These are phyloP conservation scores for Kwoniella bestiolae DNA, from an alignment of 768 basidiomycete genomes.

Conservation along the genomic window DNA sequence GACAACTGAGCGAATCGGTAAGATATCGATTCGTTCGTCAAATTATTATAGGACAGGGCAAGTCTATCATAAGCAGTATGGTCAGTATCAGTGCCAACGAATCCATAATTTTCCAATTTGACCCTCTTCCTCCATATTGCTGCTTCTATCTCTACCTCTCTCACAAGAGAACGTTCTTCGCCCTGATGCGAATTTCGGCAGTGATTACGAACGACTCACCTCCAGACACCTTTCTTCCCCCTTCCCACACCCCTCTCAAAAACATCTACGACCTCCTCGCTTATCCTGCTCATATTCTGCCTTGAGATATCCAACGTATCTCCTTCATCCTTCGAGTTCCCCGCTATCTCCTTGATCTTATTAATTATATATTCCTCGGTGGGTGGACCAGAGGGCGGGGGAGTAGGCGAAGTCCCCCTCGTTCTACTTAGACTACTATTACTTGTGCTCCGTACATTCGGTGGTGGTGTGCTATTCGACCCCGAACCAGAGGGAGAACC, in stretches of 20 bases:
- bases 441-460: background rate
- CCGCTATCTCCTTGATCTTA: constrained; percentile 34
- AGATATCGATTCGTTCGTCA: constrained; percentile 64
- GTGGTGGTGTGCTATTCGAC: background rate
- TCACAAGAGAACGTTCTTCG: background rate
- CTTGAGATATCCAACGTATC: constrained; percentile 84
- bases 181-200: background rate
- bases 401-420: background rate
- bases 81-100: too few relatives aligned
- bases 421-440: background rate
- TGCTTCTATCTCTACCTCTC: too few relatives aligned
- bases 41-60: constrained; percentile 80
- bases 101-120: too few relatives aligned
- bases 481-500: background rate
- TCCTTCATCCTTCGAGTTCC: constrained; percentile 66
- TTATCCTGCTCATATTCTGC: constrained; percentile 75
- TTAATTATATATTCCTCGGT: constrained; percentile 27
- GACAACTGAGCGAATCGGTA: constrained; percentile 47
- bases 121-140: too few relatives aligned
- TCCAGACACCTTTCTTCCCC: constrained; percentile 58
- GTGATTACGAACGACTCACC: constrained; percentile 30
- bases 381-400: background rate
- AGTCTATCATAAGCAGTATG: constrained; percentile 64
- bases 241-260: constrained; percentile 69
- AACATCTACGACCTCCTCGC: constrained; percentile 73